These are phyloP conservation scores for Acrocalymma vagum DNA, from an alignment of 2,329 filamentous ascomycete genomes.

Conservation along the genomic window DNA sequence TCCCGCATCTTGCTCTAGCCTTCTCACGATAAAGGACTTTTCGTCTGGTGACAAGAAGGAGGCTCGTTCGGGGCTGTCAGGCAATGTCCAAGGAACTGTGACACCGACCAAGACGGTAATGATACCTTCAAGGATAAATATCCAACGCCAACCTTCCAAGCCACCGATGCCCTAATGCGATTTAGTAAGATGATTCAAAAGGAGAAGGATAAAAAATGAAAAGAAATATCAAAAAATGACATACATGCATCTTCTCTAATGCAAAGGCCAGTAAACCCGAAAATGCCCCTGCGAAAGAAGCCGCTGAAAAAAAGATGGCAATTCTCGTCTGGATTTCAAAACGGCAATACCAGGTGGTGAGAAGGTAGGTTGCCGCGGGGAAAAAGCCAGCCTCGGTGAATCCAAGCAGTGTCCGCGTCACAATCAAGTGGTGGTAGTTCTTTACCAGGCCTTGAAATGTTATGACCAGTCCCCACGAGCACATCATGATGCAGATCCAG, in stretches of 20 bases:
- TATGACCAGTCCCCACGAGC: constrained; percentile 30
- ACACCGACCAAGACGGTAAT: neutral
- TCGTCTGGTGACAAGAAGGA: too few relatives aligned
- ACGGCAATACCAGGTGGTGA: constrained; percentile 48
- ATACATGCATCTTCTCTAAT: too few relatives aligned
- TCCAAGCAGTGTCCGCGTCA: constrained; percentile 38
- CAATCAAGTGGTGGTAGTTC: constrained; percentile 38
- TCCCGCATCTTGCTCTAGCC: too few relatives aligned
- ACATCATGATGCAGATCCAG: constrained; percentile 69
- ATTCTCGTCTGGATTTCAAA: constrained; percentile 49
- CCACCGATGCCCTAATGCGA: constrained; percentile 12
- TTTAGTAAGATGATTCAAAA: too few relatives aligned
- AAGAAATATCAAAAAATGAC: too few relatives aligned
- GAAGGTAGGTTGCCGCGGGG: constrained; percentile 45
- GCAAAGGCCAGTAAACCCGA: too few relatives aligned
- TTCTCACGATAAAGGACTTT: too few relatives aligned
- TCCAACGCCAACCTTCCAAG: constrained; percentile 22
- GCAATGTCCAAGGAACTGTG: too few relatives aligned
- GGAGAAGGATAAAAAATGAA: too few relatives aligned
- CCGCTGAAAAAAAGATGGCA: too few relatives aligned
- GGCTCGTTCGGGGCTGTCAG: too few relatives aligned
- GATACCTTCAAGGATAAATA: constrained; percentile 3
- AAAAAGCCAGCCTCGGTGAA: constrained; percentile 38
- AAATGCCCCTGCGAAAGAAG: too few relatives aligned
- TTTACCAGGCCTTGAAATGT: constrained; percentile 41